Evolutionary conservation across 257 asterid genomes (phyloP), one percentile per base, ranked within the genome.

Genomic region (Solanum gandarillasii): DNA sequence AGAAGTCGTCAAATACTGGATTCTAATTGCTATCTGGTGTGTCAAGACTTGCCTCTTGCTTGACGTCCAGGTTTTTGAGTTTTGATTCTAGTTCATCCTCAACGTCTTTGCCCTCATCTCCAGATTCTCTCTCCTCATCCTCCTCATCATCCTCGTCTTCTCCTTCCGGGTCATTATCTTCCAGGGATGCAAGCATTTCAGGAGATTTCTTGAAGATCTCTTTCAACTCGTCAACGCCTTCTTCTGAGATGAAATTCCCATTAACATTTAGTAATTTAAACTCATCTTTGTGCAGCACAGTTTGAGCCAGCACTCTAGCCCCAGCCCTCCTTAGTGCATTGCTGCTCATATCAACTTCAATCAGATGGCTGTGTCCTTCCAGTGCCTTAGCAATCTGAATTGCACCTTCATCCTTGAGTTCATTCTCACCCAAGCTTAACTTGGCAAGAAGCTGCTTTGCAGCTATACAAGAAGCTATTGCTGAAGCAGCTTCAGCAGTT

Each of bases 111-210:
- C 88, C 96, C 82, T 91, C 98, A 86, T 93, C 98, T 74, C 92
- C 94, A 9, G 93, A 94, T 67, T 90, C 98, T 87, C 91, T 90
- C 86, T 93, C 94, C 23, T 93, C 94, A 7, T 94, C 95, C 23
- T 86, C 91, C 86, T 93, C 94, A 11, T 93, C 94, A 14, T 92
- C 95, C 20, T 84, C 91, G 62, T 94, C 99, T 85, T 89, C 97
- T 46, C 98, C 99, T 11, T 94, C 95, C 0, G 98, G 98, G 87
- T 97, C 98, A 87, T 97, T 97, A 78, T 97, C 99, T 74, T 97
- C 99, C 91, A 97, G 90, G 11, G 96, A 90, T 6, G 93, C 99
- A 12, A 97, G 99, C 90, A 91, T 92, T 6, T 94, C 92, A 2
- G 93, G 95, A 84, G 74, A 93, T 65, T 92, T 91, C 91, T 97